Percentiles rank a stretch among this genome's conserved stretches.
Conservation (phyloP, 2,329 filamentous ascomycete species). For the Chlorencoelia australis region DNA sequence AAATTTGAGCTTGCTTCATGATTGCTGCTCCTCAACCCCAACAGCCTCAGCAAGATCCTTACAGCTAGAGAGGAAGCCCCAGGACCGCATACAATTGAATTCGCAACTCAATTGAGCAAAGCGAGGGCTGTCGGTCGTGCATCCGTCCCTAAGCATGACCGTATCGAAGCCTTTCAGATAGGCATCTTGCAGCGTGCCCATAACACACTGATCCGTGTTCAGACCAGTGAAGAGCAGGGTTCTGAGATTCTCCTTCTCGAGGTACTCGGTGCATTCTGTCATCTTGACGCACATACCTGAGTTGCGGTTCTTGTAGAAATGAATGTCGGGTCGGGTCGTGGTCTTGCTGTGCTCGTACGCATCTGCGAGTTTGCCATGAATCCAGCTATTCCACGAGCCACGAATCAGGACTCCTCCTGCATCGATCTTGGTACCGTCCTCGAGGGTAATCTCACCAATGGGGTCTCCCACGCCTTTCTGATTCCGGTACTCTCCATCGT, state of each 20-base stretch:
- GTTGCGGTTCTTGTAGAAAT: conserved; percentile 3
- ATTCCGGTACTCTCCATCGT: no score
- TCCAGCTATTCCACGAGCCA: not conserved
- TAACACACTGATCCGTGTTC: conserved; percentile 7
- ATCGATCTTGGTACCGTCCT: not conserved
- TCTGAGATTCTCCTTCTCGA: not conserved
- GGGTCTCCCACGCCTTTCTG: not conserved
- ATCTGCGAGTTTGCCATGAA: not conserved
- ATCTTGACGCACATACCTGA: not conserved
- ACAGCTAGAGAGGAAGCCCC: conserved; percentile 1
- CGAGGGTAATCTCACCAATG: not conserved
- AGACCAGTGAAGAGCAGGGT: conserved; percentile 4
- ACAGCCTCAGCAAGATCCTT: no score
- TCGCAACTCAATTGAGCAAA: conserved; percentile 3
- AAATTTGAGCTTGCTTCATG: no score
- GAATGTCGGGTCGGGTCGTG: not conserved
- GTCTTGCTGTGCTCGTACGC: not conserved
- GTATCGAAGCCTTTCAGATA: conserved; percentile 5
- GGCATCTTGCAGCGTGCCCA: conserved; percentile 6
- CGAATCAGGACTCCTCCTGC: not conserved
- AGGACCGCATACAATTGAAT: not conserved
- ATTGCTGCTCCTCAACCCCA: no score
- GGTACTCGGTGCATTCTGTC: not conserved
- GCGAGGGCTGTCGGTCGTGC: conserved; percentile 2
- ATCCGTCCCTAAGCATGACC: conserved; percentile 3